Percentiles rank a stretch among this genome's conserved stretches.
Evolutionary conservation across 2,329 filamentous ascomycete genomes (phyloP).

Genomic region (Fusarium sp.): DNA sequence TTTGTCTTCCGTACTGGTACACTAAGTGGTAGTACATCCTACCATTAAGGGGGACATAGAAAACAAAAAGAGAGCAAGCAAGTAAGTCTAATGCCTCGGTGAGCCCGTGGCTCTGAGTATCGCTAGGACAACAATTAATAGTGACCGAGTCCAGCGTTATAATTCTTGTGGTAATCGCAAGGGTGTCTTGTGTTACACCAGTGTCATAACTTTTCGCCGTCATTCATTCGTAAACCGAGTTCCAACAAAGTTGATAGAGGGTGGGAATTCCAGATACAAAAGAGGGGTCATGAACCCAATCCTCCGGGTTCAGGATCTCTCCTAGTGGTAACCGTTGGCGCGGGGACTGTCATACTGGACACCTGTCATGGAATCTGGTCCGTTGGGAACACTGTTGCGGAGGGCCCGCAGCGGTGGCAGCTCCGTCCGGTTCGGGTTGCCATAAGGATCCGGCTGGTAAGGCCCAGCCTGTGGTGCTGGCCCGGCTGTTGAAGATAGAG

Average conservation of each 20-base stretch:
- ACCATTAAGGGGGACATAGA: conserved; percentile 25
- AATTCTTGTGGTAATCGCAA: conserved; percentile 31
- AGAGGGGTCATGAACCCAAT: conserved; percentile 1
- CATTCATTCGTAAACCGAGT: conserved; percentile 47
- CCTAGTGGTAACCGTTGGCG: conserved; percentile 62
- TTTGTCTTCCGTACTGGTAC: conserved; percentile 37
- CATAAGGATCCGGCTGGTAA: conserved; percentile 52
- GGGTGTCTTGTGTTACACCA: conserved; percentile 28
- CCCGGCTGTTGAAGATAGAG: conserved; percentile 37
- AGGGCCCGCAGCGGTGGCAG: conserved; percentile 70
- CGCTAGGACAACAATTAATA: conserved; percentile 20
- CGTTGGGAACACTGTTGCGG: conserved; percentile 58
- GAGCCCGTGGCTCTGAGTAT: conserved; percentile 26
- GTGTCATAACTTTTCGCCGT: conserved; percentile 47
- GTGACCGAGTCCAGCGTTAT: conserved; percentile 15
- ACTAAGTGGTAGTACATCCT: conserved; percentile 13
- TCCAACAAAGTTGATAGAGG: conserved; percentile 35
- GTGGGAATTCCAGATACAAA: conserved; percentile 4
- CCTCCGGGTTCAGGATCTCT: conserved; percentile 50
- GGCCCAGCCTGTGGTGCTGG: conserved; percentile 39
- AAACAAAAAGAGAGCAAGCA: conserved; percentile 17
- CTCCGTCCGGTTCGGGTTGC: conserved; percentile 59
- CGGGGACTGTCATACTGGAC: conserved; percentile 71
- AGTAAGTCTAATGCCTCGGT: conserved; percentile 41
- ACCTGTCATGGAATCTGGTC: conserved; percentile 74